phyloP scores from a whole-genome alignment of 164 flowering plant species.

The Saururus chinensis region DNA sequence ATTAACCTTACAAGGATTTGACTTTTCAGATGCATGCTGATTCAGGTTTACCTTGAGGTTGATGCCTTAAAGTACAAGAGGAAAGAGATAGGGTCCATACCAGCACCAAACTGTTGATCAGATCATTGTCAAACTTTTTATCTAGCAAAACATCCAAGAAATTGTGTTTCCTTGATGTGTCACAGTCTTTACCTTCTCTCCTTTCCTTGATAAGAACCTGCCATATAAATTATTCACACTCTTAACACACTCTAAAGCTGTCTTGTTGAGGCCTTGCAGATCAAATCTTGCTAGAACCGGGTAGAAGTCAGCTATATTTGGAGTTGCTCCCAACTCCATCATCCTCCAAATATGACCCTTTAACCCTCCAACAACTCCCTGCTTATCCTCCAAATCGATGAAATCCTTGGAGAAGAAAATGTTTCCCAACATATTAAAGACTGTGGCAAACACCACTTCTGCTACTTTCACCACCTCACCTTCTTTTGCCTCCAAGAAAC shows the following conservation, averaged over 20 bases:
- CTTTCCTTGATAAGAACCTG: not conserved
- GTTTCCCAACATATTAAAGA: constrained; percentile 16
- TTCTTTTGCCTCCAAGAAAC: constrained; percentile 5
- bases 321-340: constrained; percentile 1
- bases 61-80: not conserved
- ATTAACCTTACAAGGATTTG: no score
- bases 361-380: not conserved
- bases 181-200: not conserved
- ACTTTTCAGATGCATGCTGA: no score
- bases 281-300: not conserved
- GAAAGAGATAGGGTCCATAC: not conserved
- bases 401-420: constrained; percentile 17
- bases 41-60: no score
- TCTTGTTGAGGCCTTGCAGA: constrained; percentile 3
- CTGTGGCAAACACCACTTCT: constrained; percentile 13
- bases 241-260: not conserved
- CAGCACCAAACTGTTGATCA: not conserved
- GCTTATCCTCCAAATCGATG: constrained; percentile 6
- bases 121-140: not conserved
- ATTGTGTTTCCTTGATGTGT: not conserved
- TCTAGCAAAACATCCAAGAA: constrained; percentile 3
- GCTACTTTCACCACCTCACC: constrained; percentile 15
- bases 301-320: constrained; percentile 3
- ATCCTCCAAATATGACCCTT: not conserved
- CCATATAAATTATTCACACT: not conserved